Evolutionary conservation across 176 grass and related monocot species (phyloP), one percentile per base, ranked within the genome.

Genomic region (Chloris gayana): DNA sequence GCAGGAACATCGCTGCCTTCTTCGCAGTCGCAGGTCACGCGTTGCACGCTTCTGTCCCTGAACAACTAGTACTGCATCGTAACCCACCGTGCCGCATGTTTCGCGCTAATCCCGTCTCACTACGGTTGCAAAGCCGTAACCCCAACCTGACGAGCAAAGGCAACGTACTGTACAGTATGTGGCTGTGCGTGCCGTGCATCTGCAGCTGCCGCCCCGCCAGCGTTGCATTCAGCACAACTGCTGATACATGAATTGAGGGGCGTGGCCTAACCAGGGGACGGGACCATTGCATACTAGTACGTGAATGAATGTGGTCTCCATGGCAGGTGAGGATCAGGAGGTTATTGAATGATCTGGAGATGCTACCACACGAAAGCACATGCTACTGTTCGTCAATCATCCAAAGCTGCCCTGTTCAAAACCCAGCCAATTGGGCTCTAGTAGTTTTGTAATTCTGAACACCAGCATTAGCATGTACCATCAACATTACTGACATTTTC

Each of bases 281-380:
- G 67, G 80, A 79, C 68, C 74, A 76, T 27, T 27, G 4, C 25
- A 26, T 37, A 37, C 35, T 37, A n/a, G 53, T 56, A 59, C 75
- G 25, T 37, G 35, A 4, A 67, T 89, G 9, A 85, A 85, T 89
- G 83, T 82, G 88, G 88, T 89, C 88, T 78, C 73, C 6, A 73
- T 60, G 81, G 88, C 81, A 41, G 83, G 83, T 89, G 60, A 82
- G 78, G 49, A 27, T 62, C 73, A 61, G 77, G 53, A 35, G 73
- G 65, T 49, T 73, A 78, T 72, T 82, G 46, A 89, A 89, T 76
- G 64, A 64, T 45, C 56, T 25, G 14, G 44, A 45, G 77, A 77
- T 77, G 65, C 86, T 49, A 75, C 46, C 87, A 89, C 46, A 81
- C 80, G 29, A 69, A 69, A 46, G 46, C 75, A 49, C 83, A 86